Base-by-base conservation (phyloP, 208 protist genomes). In the Wallacemonas sp. region DNA sequence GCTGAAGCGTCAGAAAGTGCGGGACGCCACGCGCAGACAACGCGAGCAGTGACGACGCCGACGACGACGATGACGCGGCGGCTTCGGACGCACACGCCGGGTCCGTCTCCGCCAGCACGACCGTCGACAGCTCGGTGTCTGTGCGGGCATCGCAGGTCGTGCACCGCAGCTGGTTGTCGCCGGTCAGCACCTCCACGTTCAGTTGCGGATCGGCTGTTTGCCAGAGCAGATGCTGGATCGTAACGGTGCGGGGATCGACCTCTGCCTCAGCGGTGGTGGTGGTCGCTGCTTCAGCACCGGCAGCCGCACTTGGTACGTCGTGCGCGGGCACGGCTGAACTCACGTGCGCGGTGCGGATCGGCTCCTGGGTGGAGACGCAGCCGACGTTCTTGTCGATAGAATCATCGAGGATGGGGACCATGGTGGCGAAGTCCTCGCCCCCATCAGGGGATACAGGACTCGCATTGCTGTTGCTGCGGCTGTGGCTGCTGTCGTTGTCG, bases 151-250 rank as follows among this genome's bases (percentile, higher is more conserved):
- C 34, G 64, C 85, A 92, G 38, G 62, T 34, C 46, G 74, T 72
- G 68, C 85, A 91, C 32, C 74, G 70, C 21, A 83, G 54, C 54
- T 61, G 67, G 68, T 87, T 86, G 34, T 85, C 79, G 27, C 79
- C 79, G 21, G 83, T 49, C 55, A 92, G 68, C 39, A 79, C 11
- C 58, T 92, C 85, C 44, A 56, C 57, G 44, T 71, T 73, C 21
- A 65, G 33, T 3, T 47, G 61, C 8, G 78, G 81, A 58, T 88
- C 68, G 16, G 77, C 38, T 6, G 86, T 70, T 24, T 63, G 46
- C 8, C 79, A 65, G 2, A 92, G 32, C 12, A 92, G 66, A 16
- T 76, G 63, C 68, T 92, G 85, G 38, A 88, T 48, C 17, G 75
- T 77, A 5, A 66, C 44, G 2, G 49, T 38, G 57, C 57, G 29